These are phyloP conservation scores for Skeletonema grethae DNA, from an alignment of 108 stramenopile species.

Conservation along the genomic window DNA sequence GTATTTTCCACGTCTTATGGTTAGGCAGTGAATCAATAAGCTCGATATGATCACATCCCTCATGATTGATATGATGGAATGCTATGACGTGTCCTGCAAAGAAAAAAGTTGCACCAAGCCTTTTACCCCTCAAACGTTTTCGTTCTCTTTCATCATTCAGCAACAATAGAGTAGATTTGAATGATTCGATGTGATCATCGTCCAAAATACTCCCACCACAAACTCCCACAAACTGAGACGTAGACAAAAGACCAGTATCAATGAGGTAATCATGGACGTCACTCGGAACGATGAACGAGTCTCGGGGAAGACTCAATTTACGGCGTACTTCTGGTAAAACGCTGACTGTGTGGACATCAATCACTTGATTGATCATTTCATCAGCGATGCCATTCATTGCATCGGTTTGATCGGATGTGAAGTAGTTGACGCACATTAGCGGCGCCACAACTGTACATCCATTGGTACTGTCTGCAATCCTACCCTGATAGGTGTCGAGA, in stretches of 20 bases:
- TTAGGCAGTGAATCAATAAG: constrained; percentile 54
- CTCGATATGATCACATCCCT: constrained; percentile 31
- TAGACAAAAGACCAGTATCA: constrained; percentile 41
- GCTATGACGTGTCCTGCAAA: constrained; percentile 75
- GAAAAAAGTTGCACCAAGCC: constrained; percentile 62
- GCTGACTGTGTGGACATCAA: constrained; percentile 55
- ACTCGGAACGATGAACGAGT: constrained; percentile 70
- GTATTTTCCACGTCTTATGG: constrained; percentile 25
- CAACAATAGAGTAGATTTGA: constrained; percentile 31
- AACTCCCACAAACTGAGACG: constrained; percentile 63
- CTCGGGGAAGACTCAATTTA: constrained; percentile 52
- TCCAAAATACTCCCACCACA: constrained; percentile 70
- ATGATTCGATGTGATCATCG: constrained; percentile 52
- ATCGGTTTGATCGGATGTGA: constrained; percentile 17
- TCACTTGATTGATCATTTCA: constrained; percentile 52
- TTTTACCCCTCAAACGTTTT: constrained; percentile 14
- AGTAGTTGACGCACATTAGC: constrained; percentile 59
- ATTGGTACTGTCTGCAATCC: constrained; percentile 57
- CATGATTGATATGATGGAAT: constrained; percentile 36
- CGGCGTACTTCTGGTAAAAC: constrained; percentile 50
- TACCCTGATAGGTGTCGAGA: constrained; percentile 79
- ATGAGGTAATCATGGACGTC: constrained; percentile 76
- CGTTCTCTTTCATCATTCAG: constrained; percentile 12
- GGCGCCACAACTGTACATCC: constrained; percentile 82
- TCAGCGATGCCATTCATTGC: constrained; percentile 50